Evolutionary conservation across 345 rosid species (phyloP).

Genomic region (Arabis hirsuta): DNA sequence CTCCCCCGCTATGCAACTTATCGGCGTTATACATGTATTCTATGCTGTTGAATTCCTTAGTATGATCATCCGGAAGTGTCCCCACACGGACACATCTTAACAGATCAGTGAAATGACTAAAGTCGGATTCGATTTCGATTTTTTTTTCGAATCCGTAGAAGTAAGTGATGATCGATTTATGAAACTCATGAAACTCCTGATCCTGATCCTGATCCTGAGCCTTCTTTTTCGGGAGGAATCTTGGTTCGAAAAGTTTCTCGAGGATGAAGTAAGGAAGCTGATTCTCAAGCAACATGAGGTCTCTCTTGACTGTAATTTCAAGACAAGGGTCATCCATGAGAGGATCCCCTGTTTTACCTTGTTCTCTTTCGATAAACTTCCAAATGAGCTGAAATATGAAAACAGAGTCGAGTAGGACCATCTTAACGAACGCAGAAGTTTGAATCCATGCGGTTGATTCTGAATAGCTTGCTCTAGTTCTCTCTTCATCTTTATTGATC

Average conservation of each 20-base stretch:
- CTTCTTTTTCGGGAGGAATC: neutral
- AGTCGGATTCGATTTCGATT: neutral
- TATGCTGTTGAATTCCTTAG: neutral
- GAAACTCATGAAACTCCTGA: neutral
- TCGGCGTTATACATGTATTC: neutral
- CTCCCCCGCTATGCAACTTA: neutral
- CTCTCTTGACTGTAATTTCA: neutral
- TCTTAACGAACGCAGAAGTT: neutral
- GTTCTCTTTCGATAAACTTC: neutral
- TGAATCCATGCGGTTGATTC: slow-evolving; percentile 17
- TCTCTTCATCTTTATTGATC: slow-evolving; percentile 1
- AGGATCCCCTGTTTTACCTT: neutral
- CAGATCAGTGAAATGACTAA: slow-evolving; percentile 34
- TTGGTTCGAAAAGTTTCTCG: neutral
- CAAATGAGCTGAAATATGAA: slow-evolving; percentile 20
- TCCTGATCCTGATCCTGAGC: no score
- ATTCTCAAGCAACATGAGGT: slow-evolving; percentile 36
- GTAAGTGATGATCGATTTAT: neutral
- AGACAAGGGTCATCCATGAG: slow-evolving; percentile 15
- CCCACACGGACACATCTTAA: neutral
- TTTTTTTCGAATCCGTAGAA: neutral
- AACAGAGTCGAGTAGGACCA: slow-evolving; percentile 28
- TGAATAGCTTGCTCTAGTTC: slow-evolving; percentile 21
- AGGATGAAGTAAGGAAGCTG: slow-evolving; percentile 42
- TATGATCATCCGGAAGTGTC: neutral